Evolutionary conservation across 768 basidiomycete genomes (phyloP), one percentile per base, ranked within the genome.

Genomic region (Terana coerulea): DNA sequence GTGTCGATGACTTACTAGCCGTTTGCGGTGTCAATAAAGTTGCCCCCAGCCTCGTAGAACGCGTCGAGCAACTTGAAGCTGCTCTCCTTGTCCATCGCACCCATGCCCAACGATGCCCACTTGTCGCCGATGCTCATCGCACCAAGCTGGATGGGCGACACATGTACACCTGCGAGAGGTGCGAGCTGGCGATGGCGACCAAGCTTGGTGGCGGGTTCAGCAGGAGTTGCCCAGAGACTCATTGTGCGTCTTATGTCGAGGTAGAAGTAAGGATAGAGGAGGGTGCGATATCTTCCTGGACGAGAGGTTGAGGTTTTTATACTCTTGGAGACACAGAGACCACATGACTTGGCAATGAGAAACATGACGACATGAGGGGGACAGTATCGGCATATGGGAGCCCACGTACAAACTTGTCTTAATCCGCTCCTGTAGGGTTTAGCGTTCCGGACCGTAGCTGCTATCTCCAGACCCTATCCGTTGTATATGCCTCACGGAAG

Each of bases 111-210:
- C 14, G 29, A 15, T 0, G 59, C 22, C 74, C 74, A 75, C 31
- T 69, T 66, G 51, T 74, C 68, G 2, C 75, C 74, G 12, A 76
- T 70, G 58, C 64, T 73, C 73, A 73, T 72, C 3, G 66, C 75
- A 2, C 76, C 76, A 14, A 78, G 69, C 30, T 67, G 65, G n/a
- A 78, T 59, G 0, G 76, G 75, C 4, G 76, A 78, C 10, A 77
- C 77, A 30, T 68, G 69, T 15, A 77, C 63, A 5, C 72, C 72
- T 1, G 75, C 72, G 8, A 51, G 39, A 3, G 71, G 67, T 0
- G 69, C 66, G 8, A 76, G 59, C 1, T 51, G 52, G 6, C 75
- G 69, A 53, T 72, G 72, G 28, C 58, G 54, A 4, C 47, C 67
- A 10, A 69, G 67, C 19, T 14, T 34, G 1, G 53, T 60, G 21